Conservation (phyloP, 1,284 basidiomycete species). For the Trametes versicolor region DNA sequence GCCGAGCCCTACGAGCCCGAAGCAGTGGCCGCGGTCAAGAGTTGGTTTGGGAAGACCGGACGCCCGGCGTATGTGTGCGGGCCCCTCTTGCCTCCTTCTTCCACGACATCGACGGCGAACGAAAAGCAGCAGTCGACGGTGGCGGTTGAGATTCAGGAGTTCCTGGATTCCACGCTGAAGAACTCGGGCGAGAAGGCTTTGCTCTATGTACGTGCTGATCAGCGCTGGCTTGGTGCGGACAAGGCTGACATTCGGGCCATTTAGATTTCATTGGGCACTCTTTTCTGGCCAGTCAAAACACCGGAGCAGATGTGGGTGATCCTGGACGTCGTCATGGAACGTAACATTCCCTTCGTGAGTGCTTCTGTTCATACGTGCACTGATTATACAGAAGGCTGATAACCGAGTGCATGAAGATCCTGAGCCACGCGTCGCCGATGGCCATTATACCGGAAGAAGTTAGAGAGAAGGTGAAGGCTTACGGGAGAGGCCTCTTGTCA, state of each 20-base stretch:
- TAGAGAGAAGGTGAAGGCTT: conserved; percentile 29
- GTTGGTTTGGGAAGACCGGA: conserved; percentile 32
- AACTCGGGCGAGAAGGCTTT: conserved; percentile 33
- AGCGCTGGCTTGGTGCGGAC: too few relatives aligned
- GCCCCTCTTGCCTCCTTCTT: conserved; percentile 24
- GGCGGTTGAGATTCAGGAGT: conserved; percentile 24
- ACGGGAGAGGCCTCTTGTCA: conserved; percentile 32
- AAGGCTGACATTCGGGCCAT: neutral
- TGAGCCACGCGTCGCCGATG: conserved; percentile 35
- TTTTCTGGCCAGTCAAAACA: conserved; percentile 28
- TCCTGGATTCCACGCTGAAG: conserved; percentile 32
- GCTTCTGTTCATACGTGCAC: too few relatives aligned
- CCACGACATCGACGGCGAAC: neutral
- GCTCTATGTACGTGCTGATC: conserved; percentile 34
- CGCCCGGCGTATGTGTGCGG: conserved; percentile 28
- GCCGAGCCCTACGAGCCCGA: conserved; percentile 36
- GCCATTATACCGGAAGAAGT: conserved; percentile 30
- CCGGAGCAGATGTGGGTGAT: conserved; percentile 33
- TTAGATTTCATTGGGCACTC: conserved; percentile 33
- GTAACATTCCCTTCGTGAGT: conserved; percentile 33
- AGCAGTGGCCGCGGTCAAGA: conserved; percentile 22
- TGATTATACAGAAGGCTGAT: neutral
- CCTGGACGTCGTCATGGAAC: conserved; percentile 34
- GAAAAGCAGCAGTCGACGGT: conserved; percentile 31
- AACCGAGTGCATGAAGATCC: conserved; percentile 25